Evolutionary conservation across 164 flowering plant genomes (phyloP).

Genomic region (Akebia trifoliata): DNA sequence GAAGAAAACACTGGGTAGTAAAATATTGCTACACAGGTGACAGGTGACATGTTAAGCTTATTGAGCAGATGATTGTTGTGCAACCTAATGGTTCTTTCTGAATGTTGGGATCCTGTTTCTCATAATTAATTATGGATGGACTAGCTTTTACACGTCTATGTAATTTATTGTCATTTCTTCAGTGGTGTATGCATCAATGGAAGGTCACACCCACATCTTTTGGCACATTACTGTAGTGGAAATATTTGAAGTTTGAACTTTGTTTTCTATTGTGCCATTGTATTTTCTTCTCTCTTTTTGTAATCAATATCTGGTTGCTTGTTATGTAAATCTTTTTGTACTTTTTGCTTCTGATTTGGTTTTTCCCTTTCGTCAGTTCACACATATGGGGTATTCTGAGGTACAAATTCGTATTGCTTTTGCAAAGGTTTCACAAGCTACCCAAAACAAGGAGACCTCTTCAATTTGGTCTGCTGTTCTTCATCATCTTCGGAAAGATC

Average conservation of each 20-base stretch:
- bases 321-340: neutral
- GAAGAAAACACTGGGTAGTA: no score
- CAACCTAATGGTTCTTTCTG: no score
- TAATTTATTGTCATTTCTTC: no score
- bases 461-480: slow-evolving; percentile 51
- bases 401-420: slow-evolving; percentile 43
- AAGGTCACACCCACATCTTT: no score
- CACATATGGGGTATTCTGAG: slow-evolving; percentile 44
- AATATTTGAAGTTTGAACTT: neutral
- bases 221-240: neutral
- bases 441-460: slow-evolving; percentile 31
- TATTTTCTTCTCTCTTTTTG: neutral
- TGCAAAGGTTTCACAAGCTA: slow-evolving; percentile 36
- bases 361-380: slow-evolving; percentile 32
- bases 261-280: neutral
- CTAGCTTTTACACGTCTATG: no score
- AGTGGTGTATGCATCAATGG: no score
- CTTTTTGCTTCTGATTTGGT: neutral
- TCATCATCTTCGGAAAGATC: slow-evolving; percentile 43
- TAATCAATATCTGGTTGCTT: neutral
- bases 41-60: no score
- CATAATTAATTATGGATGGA: no score
- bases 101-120: no score
- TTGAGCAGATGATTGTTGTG: no score
- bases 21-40: no score